Percentiles rank a stretch among this genome's conserved stretches.
Evolutionary conservation across 2,329 filamentous ascomycete genomes (phyloP).

Genomic region (Aspergillus sp.): DNA sequence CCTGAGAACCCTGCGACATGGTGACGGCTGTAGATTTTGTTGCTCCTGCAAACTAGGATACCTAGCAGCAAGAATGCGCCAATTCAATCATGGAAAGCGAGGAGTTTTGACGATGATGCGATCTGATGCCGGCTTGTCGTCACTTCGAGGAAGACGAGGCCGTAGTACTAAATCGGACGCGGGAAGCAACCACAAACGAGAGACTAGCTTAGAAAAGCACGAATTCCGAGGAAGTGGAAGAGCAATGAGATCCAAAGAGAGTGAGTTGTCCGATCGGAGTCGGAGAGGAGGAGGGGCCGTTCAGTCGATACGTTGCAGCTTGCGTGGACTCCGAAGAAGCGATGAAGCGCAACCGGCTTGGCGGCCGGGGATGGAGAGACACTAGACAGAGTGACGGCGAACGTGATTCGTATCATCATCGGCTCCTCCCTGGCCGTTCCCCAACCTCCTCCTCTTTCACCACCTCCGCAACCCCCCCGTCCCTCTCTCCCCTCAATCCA

Average conservation of each 20-base stretch:
- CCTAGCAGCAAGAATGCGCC: conserved; percentile 16
- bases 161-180: background rate
- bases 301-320: conserved; percentile 8
- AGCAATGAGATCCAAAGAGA: background rate
- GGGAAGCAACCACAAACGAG: conserved; percentile 10
- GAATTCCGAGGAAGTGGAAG: conserved; percentile 1
- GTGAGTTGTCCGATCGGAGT: background rate
- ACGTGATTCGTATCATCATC: conserved; percentile 8
- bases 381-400: background rate
- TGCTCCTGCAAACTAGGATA: background rate
- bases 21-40: conserved; percentile 1
- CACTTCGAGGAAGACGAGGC: conserved; percentile 13
- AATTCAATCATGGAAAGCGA: conserved; percentile 17
- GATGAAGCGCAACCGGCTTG: conserved; percentile 18
- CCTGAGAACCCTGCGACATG: conserved; percentile 41
- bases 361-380: conserved; percentile 7
- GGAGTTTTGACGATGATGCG: conserved; percentile 5
- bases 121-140: conserved; percentile 16
- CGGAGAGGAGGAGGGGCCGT: background rate
- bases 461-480: conserved; percentile 8
- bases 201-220: conserved; percentile 4
- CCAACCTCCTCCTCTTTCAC: conserved; percentile 12
- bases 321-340: conserved; percentile 22
- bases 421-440: conserved; percentile 2
- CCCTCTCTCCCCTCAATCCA: conserved; percentile 9